Base-by-base conservation (phyloP, 2,329 filamentous ascomycete genomes). In the Cadophora gregata region DNA sequence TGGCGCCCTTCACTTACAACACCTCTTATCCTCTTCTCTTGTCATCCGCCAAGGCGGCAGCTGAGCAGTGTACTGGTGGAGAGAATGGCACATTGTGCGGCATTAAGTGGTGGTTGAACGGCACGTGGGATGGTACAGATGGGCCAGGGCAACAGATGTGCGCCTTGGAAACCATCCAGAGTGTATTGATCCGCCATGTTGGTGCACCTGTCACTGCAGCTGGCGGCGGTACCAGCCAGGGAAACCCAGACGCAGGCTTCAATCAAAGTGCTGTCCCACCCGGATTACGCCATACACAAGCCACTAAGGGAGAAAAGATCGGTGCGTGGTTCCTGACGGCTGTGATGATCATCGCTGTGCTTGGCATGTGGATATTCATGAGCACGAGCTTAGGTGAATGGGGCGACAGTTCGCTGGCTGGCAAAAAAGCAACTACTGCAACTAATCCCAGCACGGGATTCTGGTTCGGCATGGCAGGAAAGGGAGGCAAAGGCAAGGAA, bases 131-230 rank as follows among this genome's bases (percentile, higher is more conserved):
- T 74, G 86, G 86, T 27, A 81, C 81, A 1, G 83, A 81, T 7
- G 89, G 89, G 7, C 84, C 91, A 4, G 90, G 89, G 4, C 88
- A 91, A 76, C 88, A 91, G 77, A 92, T 92, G 89, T 82, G 86
- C 1, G 88, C 86, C 3, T 80, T 92, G 76, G 88, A 91, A 73
- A 82, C 90, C 10, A 84, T 90, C 7, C 82, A 91, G 31, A 82
- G 84, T 25, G 88, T 86, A 70, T 80, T 89, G 76, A 83, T 90
- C 59, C 72, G 81, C 36, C 67, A 81, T 2, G 45, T 56, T 14
- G 36, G 33, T 29, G 72, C 77, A 1, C 82, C 84, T 0, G 77
- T 84, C 45, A 86, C 82, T 6, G 76, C 80, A 19, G 73, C 79
- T 6, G 86, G 78, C 0, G 89, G 89, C 63, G 89, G 89, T 27